These are phyloP conservation scores for Epichloe glyceriae DNA, from an alignment of 2,329 filamentous ascomycete species.

Conservation along the genomic window DNA sequence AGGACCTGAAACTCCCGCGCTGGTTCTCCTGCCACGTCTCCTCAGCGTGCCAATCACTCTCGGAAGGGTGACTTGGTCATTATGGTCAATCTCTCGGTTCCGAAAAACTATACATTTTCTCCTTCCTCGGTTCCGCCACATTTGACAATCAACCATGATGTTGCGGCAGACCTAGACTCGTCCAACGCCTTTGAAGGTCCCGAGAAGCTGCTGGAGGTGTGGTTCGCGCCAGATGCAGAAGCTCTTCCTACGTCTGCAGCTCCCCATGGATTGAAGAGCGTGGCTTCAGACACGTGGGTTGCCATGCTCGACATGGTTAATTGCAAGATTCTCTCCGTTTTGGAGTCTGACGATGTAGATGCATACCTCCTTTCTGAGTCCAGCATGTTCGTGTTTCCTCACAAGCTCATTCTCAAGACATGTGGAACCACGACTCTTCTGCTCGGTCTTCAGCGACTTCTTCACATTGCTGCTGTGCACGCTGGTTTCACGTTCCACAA, in stretches of 20 bases:
- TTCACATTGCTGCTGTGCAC: constrained; percentile 78
- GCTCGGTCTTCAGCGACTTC: constrained; percentile 74
- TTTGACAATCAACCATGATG: constrained; percentile 93
- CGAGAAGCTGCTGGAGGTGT: constrained; percentile 96
- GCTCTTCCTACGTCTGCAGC: constrained; percentile 58
- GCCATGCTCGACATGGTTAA: constrained; percentile 96
- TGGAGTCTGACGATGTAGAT: constrained; percentile 87
- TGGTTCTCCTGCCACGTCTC: not conserved
- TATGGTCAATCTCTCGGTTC: constrained; percentile 76
- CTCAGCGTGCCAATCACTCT: not conserved
- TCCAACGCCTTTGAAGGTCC: constrained; percentile 95
- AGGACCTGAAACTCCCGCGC: not conserved
- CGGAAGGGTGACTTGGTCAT: not conserved
- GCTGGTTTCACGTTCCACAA: constrained; percentile 82
- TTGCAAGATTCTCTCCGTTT: constrained; percentile 91
- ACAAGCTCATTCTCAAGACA: constrained; percentile 98
- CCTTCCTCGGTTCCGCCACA: constrained; percentile 74
- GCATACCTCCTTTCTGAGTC: constrained; percentile 96
- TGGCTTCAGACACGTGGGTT: constrained; percentile 78
- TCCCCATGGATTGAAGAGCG: constrained; percentile 71
- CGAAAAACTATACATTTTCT: constrained; percentile 70
- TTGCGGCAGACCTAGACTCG: constrained; percentile 84
- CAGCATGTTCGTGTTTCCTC: constrained; percentile 99
- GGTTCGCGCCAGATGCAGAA: constrained; percentile 76
- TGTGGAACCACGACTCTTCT: constrained; percentile 94